Base-by-base conservation (phyloP, 306 rosid species). In the Cicer arietinum region DNA sequence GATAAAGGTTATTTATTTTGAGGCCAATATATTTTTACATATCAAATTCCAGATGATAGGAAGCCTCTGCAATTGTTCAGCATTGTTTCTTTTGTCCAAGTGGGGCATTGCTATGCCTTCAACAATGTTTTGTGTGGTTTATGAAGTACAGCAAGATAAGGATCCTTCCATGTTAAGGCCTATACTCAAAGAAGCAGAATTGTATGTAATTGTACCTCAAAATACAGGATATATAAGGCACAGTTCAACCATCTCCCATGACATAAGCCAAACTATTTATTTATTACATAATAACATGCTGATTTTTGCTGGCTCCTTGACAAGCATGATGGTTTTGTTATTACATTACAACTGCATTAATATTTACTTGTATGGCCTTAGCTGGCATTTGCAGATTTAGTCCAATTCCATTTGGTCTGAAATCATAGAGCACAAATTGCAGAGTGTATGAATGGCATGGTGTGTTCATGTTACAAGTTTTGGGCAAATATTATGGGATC, bases 11-110 rank as follows among this genome's bases (percentile, higher is more conserved):
- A n/a, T 64, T 68, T 74, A 66, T 45, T 43, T 11, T 81, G 81
- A 60, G 66, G 74, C 65, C 76, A 70, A 50, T 74, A 14, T 79
- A 71, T 47, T 18, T 3, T 17, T 61, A 40, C 85, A 60, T 58
- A 70, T 69, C 78, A 18, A 77, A 43, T 54, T 43, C 69, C 74
- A 85, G 85, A 84, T 90, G 76, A 86, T 84, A 35, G 65, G 35
- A 14, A 78, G 77, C 48, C 59, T 47, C 18, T 67, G 70, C 77
- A 50, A 59, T 79, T 68, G 65, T 69, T 56, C 63, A 37, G 45
- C 69, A 18, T 69, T 74, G 63, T 67, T 80, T 30, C 37, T 30
- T 39, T 20, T 50, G 62, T 59, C 45, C 71, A 69, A 48, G 11
- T 48, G 61, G 30, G 70, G 69, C 81, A 64, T 61, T 68, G 69